phyloP scores from a whole-genome alignment of 2,329 filamentous ascomycete genomes.

The Xylaria sp. region DNA sequence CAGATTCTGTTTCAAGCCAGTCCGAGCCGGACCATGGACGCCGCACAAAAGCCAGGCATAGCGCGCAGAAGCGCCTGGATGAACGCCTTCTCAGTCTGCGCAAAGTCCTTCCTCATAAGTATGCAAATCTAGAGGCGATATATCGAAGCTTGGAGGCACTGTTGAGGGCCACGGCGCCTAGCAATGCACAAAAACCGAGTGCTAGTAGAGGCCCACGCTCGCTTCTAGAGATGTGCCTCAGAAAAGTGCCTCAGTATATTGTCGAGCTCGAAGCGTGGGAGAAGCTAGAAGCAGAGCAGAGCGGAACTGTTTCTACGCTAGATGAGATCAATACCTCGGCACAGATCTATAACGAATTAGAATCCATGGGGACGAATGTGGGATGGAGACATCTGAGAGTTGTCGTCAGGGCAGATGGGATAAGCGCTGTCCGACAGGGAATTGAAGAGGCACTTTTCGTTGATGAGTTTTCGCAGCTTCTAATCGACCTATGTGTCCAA shows the following conservation, averaged over 20 bases:
- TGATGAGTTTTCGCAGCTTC: constrained; percentile 35
- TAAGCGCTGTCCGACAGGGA: constrained; percentile 39
- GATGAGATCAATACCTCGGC: constrained; percentile 38
- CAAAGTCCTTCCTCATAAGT: constrained; percentile 27
- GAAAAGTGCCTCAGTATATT: constrained; percentile 45
- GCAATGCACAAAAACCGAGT: constrained; percentile 7
- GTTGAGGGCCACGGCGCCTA: constrained; percentile 36
- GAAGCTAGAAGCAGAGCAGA: constrained; percentile 34
- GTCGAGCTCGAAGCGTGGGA: constrained; percentile 41
- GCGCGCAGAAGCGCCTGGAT: constrained; percentile 27
- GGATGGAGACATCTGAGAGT: constrained; percentile 44
- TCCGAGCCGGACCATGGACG: constrained; percentile 2
- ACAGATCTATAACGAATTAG: constrained; percentile 46
- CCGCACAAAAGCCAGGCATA: constrained; percentile 10
- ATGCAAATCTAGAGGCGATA: constrained; percentile 41
- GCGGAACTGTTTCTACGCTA: constrained; percentile 34
- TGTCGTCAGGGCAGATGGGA: constrained; percentile 43
- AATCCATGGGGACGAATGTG: constrained; percentile 37
- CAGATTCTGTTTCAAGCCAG: constrained; percentile 2
- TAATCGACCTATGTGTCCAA: constrained; percentile 40
- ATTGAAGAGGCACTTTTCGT: constrained; percentile 40
- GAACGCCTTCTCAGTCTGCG: constrained; percentile 35
- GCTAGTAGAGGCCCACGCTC: constrained; percentile 34
- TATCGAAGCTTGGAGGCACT: constrained; percentile 42
- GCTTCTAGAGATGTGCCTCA: constrained; percentile 45